Evolutionary conservation across 768 basidiomycete species (phyloP).

Genomic region (Mycena venus): DNA sequence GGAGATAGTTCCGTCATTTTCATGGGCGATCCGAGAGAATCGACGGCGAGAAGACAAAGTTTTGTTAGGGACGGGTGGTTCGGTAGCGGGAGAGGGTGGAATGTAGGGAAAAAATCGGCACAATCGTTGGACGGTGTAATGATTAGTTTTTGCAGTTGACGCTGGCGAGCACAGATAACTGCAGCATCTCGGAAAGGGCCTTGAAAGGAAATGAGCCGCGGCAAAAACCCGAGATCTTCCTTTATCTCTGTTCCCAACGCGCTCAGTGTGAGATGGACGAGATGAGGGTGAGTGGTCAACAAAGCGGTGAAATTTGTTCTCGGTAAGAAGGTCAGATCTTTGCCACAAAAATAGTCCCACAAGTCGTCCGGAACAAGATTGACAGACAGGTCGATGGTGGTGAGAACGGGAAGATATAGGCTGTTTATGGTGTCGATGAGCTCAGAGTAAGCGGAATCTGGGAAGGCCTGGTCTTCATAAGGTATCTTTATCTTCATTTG

Average conservation of each 20-base stretch:
- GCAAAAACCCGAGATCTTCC: neutral
- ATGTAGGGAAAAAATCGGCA: neutral
- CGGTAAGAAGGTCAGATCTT: neutral
- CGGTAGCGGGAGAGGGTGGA: neutral
- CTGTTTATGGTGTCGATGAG: neutral
- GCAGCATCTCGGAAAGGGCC: neutral
- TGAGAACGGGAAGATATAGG: neutral
- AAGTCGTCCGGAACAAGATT: neutral
- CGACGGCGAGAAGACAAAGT: neutral
- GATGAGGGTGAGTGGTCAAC: slow-evolving; percentile 2
- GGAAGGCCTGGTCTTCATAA: neutral
- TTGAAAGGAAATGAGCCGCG: slow-evolving; percentile 9
- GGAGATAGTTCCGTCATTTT: neutral
- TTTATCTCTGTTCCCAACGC: neutral
- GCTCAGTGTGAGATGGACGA: neutral
- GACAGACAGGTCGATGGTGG: neutral
- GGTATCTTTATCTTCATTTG: neutral
- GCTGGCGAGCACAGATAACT: neutral
- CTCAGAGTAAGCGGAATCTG: neutral
- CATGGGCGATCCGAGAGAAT: neutral
- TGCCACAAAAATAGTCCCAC: neutral
- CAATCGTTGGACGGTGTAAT: neutral
- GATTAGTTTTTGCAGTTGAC: neutral
- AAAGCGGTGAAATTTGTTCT: neutral
- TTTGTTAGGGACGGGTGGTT: neutral